phyloP scores from a whole-genome alignment of 257 asterid genomes.

The Gardenia jasminoides region DNA sequence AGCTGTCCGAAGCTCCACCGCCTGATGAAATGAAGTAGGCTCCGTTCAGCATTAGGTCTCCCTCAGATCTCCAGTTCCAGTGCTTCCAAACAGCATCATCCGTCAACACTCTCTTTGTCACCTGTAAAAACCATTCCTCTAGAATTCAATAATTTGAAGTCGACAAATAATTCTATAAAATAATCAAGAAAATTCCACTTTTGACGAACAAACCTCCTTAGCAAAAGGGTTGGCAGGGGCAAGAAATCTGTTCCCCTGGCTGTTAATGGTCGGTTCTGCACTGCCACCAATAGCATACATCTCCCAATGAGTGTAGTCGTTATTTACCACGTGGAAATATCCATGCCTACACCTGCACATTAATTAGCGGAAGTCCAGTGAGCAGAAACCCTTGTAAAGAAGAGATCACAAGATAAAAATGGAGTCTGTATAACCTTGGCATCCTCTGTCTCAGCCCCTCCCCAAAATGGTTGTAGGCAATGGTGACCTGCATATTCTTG shows the following conservation, averaged over 20 bases:
- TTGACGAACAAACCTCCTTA: slow-evolving; percentile 56
- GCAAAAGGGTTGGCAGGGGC: slow-evolving; percentile 78
- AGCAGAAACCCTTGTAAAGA: not conserved
- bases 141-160: not conserved
- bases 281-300: slow-evolving; percentile 99
- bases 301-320: slow-evolving; percentile 88
- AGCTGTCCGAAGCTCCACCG: slow-evolving; percentile 60
- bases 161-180: not conserved
- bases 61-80: slow-evolving; percentile 97
- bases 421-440: slow-evolving; percentile 40
- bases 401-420: not conserved
- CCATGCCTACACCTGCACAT: slow-evolving; percentile 86
- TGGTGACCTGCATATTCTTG: slow-evolving; percentile 55
- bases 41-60: slow-evolving; percentile 89
- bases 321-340: slow-evolving; percentile 87
- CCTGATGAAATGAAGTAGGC: slow-evolving; percentile 80
- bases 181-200: not conserved
- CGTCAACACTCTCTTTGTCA: slow-evolving; percentile 62
- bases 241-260: slow-evolving; percentile 88
- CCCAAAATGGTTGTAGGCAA: slow-evolving; percentile 60
- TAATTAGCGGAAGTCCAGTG: not conserved
- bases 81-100: slow-evolving; percentile 47
- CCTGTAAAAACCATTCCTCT: slow-evolving; percentile 36
- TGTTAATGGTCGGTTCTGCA: slow-evolving; percentile 89
- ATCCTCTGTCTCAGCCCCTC: slow-evolving; percentile 55